These are phyloP conservation scores for Paratinospora sagittata DNA, from an alignment of 164 flowering plant species.

Conservation along the genomic window DNA sequence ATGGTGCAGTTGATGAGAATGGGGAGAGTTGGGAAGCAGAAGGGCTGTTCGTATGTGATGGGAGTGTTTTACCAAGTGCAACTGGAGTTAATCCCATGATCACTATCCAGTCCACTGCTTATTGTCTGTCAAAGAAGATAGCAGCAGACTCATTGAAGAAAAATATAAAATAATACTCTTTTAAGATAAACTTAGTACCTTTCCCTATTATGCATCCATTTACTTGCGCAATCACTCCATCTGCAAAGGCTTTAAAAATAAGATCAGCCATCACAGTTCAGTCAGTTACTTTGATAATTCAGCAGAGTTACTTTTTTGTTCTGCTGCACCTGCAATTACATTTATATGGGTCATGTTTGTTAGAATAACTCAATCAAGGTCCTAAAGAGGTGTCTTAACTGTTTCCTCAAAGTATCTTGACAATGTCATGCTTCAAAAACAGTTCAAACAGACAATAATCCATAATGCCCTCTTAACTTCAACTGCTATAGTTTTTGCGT, in stretches of 20 bases:
- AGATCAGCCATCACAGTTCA: too few relatives aligned
- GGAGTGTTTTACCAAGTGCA: conserved; percentile 38
- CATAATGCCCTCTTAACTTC: neutral
- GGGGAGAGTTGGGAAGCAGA: conserved; percentile 54
- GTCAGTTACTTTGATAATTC: neutral
- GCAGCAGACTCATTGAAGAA: conserved; percentile 16
- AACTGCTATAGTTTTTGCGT: neutral
- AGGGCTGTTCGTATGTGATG: conserved; percentile 38
- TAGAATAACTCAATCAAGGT: neutral
- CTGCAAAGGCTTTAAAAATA: too few relatives aligned
- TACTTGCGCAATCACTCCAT: too few relatives aligned
- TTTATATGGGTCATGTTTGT: neutral
- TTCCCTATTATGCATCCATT: too few relatives aligned
- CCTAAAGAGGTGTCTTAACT: neutral
- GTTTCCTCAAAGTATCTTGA: neutral
- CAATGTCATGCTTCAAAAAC: neutral
- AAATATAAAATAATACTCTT: neutral
- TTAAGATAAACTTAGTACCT: neutral
- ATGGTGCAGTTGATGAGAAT: conserved; percentile 37
- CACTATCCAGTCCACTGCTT: conserved; percentile 41
- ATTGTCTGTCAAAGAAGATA: conserved; percentile 32
- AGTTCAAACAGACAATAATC: neutral
- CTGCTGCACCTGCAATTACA: neutral
- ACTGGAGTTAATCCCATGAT: conserved; percentile 46
- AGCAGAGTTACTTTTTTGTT: neutral